phyloP scores from a whole-genome alignment of 2,329 filamentous ascomycete species.

The Colletotrichum sp. region DNA sequence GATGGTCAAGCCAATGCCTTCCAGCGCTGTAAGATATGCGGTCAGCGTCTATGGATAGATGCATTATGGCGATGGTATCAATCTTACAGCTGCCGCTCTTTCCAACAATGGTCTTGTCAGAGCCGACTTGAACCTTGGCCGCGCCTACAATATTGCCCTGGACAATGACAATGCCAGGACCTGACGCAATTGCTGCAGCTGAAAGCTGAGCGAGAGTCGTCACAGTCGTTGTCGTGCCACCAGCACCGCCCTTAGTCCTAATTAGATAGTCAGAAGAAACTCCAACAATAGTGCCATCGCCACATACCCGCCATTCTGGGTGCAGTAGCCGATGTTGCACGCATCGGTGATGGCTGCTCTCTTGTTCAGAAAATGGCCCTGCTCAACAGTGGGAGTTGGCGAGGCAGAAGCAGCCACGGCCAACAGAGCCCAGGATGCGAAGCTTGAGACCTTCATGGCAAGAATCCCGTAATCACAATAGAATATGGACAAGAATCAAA shows the following conservation, averaged over 20 bases:
- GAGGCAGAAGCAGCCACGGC: neutral
- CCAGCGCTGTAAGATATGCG: conserved; percentile 22
- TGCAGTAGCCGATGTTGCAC: conserved; percentile 20
- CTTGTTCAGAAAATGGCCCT: conserved; percentile 2
- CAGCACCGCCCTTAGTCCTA: conserved; percentile 17
- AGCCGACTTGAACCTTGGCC: conserved; percentile 40
- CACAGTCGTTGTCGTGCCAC: conserved; percentile 42
- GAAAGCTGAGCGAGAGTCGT: conserved; percentile 49
- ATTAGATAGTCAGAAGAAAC: neutral
- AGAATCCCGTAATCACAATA: fast-evolving
- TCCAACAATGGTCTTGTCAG: conserved; percentile 47
- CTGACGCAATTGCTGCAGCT: conserved; percentile 44
- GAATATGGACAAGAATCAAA: neutral
- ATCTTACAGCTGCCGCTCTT: conserved; percentile 25
- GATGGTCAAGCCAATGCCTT: conserved; percentile 54
- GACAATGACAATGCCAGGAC: conserved; percentile 39
- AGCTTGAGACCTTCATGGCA: neutral
- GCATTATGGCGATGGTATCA: no score
- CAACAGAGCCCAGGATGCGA: conserved; percentile 4
- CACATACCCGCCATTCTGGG: conserved; percentile 19
- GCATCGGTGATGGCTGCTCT: conserved; percentile 15
- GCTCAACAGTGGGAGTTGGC: neutral
- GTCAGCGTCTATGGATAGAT: neutral
- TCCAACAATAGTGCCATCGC: neutral
- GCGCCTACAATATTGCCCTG: conserved; percentile 38